A percentile compares a stretch with the other conserved stretches of the same genome.
phyloP scores from a whole-genome alignment of 2,329 filamentous ascomycete genomes.

The Microcyclosporella mali region DNA sequence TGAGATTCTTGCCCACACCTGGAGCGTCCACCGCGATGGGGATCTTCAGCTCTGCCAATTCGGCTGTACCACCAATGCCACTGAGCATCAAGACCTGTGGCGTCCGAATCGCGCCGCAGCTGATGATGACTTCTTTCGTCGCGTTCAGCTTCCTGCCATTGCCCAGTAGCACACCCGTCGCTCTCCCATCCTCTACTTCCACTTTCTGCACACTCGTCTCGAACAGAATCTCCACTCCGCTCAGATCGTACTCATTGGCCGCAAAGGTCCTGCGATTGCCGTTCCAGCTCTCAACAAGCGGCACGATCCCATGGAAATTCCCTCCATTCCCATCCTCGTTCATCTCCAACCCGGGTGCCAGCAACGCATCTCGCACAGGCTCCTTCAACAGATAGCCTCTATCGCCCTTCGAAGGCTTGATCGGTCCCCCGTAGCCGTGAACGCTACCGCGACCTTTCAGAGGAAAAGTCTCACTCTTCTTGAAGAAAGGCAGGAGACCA shows the following conservation, averaged over 20 bases:
- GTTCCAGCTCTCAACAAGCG: slow-evolving; percentile 4
- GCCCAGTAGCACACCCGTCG: slow-evolving; percentile 40
- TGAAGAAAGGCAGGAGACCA: slow-evolving; percentile 20
- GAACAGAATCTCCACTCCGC: slow-evolving; percentile 44
- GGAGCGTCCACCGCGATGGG: slow-evolving; percentile 41
- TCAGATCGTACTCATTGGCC: slow-evolving; percentile 4
- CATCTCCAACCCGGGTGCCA: background rate
- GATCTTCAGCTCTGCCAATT: slow-evolving; percentile 38
- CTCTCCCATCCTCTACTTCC: slow-evolving; percentile 42
- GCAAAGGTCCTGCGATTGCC: background rate
- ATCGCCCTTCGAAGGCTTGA: slow-evolving; percentile 3
- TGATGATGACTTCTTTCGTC: slow-evolving; percentile 22
- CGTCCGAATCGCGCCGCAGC: slow-evolving; percentile 46
- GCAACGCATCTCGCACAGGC: slow-evolving; percentile 1
- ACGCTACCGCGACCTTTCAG: background rate
- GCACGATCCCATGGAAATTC: background rate
- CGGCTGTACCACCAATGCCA: slow-evolving; percentile 44
- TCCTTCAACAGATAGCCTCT: slow-evolving; percentile 5
- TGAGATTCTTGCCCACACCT: slow-evolving; percentile 45
- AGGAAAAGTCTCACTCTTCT: slow-evolving; percentile 10
- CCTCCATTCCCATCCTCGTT: slow-evolving; percentile 4
- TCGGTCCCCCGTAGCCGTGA: slow-evolving; percentile 6
- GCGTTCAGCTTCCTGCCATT: slow-evolving; percentile 14
- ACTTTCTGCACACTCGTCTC: slow-evolving; percentile 45
- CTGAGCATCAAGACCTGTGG: slow-evolving; percentile 50